Base-by-base conservation (phyloP, 2,329 filamentous ascomycete genomes). In the Ceratocystis eucalypticola region DNA sequence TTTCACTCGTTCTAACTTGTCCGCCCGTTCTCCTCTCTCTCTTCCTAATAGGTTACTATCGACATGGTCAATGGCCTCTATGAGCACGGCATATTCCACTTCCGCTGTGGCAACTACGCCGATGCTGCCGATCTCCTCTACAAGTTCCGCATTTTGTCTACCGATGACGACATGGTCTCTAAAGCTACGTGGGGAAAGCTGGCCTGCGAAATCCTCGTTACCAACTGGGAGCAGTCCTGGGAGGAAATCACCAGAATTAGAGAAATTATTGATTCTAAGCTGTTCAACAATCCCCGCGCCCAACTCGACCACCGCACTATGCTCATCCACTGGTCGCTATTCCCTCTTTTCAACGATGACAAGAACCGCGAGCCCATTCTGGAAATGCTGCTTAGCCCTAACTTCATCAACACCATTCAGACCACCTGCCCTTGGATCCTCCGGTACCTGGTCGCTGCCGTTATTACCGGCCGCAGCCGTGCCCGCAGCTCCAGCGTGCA, bases 361-460 rank as follows among this genome's bases (percentile, higher is more conserved):
- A 83, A 86, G 70, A 90, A 91, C 68, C 91, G 93, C 74, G 94
- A 99, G 75, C 84, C 85, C 71, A 84, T 99, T 72, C 90, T 94
- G 74, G 94, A 99, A 72, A 86, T 97, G 76, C 94, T 96, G 83
- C 97, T 99, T 84, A 95, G 89, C 70, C 89, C 92, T 70, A 84
- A 91, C 72, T 99, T 91, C 83, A 99, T 99, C 85, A 99, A 97
- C 85, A 97, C 93, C 72, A 96, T 99, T 76, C 94, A 99, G 83
- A 96, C 94, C 68, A 88, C 87, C 73, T 96, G 91, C 82, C 93
- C 94, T 5, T 99, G 94, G 94, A 86, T 96, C 70, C 83, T 99
- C 73, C 88, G 94, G 72, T 99, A 99, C 78, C 84, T 99, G 68
- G 87, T 91, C 68, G 92, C 91, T 62, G 89, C 93, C 71, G 93